Evolutionary conservation across 352 stramenopile genomes (phyloP), one percentile per base, ranked within the genome.

Genomic region (Phytopythium oedochilum): DNA sequence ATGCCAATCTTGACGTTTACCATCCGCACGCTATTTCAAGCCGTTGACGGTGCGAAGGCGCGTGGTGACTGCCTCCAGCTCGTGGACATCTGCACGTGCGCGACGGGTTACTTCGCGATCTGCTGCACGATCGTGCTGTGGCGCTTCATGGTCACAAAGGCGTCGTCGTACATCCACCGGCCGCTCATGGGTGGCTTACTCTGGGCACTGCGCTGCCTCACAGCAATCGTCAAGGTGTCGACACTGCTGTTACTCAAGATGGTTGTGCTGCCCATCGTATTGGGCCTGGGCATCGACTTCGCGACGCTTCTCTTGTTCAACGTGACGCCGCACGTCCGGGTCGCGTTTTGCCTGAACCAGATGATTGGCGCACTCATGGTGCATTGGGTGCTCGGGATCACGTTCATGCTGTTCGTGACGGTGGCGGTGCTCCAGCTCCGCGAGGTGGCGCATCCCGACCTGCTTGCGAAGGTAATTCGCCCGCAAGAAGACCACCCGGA

Each of bases 401-500:
- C 89, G 5, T 98, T 98, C 60, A 99, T 99, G 96, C 80, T 99
- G 12, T 91, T 98, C 43, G 94, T 98, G 36, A 99, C 96, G 0
- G 95, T 99, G 2, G 97, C 92, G 15, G 88, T 98, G 15, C 71
- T 98, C 14, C 93, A 98, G 67, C 70, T 98, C 32, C 85, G 96
- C 22, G 96, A 99, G 73, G 93, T 98, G 31, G 73, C 94, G 17
- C 96, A 99, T 57, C 95, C 96, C 10, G 93, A 98, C 60, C 83
- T 97, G 12, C 51, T 97, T 17, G 82, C 84, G 29, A 92, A 89
- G 55, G 68, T 87, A 15, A 93, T 94, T 75, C 84, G 86, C n/a
- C 86, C 86, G 7, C 96, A 99, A 77, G 95, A 99, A 76, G 92
- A 97, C 23, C 96, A 99, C 56, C 94, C 96, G 10, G 96, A 99